Base-by-base conservation (phyloP, 441 rosid species). In the Melastoma candidum region DNA sequence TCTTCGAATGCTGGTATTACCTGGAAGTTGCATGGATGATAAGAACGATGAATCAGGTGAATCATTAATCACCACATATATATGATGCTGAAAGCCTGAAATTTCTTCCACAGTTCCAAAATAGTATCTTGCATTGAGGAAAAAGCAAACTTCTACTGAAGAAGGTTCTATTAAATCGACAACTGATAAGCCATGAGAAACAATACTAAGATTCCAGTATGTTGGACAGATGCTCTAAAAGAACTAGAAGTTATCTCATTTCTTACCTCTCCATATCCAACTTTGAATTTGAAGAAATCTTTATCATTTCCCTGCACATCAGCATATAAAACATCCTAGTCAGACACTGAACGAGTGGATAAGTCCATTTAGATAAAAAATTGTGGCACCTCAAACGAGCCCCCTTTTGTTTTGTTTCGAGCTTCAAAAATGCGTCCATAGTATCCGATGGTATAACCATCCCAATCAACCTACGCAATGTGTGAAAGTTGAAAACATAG, bases 381-480 rank as follows among this genome's bases (percentile, higher is more conserved):
- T 54, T 54, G 27, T 29, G 51, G 47, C 67, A 87, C 98, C 94
- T 74, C 92, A 79, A 92, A 92, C 47, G 96, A 87, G 65, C 98
- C 95, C 0, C 98, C 96, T 71, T 87, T 87, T 46, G 95, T 83
- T 77, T 80, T 92, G 76, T 92, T 92, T 68, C 98, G 90, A 68
- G 98, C 98, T 83, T 92, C 98, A 74, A 92, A 92, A 54, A 92
- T 92, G 58, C 98, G 96, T 48, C 98, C 98, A 67, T 92, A 87
- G 75, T 92, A 92, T 48, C 98, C 98, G 58, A 92, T 92, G 49
- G 98, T 83, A 78, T 83, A 92, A 32, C 96, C 98, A 53, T 85
- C 98, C 98, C 98, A 87, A 69, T 92, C 96, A 79, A 92, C 85
- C 98, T 92, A 55, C 12, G 44, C 51, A 51, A 24, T 14, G 45